Evolutionary conservation across 257 asterid species (phyloP), one percentile per base, ranked within the genome.

Genomic region (Hygrophila difformis): DNA sequence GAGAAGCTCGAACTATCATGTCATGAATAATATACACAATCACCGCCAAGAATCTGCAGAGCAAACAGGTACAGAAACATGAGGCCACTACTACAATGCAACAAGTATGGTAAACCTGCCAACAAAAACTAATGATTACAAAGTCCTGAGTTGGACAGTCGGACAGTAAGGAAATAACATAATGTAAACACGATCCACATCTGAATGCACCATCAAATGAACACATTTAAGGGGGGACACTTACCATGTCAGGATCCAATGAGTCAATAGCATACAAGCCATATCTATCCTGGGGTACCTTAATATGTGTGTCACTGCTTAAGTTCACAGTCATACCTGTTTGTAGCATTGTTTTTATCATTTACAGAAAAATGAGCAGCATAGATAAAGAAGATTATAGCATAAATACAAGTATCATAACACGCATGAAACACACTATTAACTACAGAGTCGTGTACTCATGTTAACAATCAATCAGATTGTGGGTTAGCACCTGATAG

Each of bases 171-270:
- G 7, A 26, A 26, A 26, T 26, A 26, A 3, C 8, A 26, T 26
- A 26, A 26, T 26, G 7, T n/a, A n/a, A n/a, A n/a, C n/a, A 26
- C 8, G 7, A 8, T 26, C 31, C 31, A 26, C 31, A 3, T 8
- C 31, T 26, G 10, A 33, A 12, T 4, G 3, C 6, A 5, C 8
- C 37, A 1, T 2, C 7, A 9, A 12, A 57, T 9, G 35, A 56
- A 47, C 22, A 11, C 18, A 45, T 41, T 39, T 7, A 18, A 15
- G 5, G 18, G 15, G 37, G 24, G 40, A 15, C 8, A 6, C 55
- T 47, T 44, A 76, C 92, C 98, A 89, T 71, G 70, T 89, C 96
- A 6, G 96, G 98, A 55, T 89, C 98, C 78, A 89, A 67, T 24
- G 44, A 49, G 72, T 89, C 98, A 50, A 89, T 85, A 12, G 98